Conservation (phyloP, 2,329 filamentous ascomycete species). For the Neodidymelliopsis sp. region DNA sequence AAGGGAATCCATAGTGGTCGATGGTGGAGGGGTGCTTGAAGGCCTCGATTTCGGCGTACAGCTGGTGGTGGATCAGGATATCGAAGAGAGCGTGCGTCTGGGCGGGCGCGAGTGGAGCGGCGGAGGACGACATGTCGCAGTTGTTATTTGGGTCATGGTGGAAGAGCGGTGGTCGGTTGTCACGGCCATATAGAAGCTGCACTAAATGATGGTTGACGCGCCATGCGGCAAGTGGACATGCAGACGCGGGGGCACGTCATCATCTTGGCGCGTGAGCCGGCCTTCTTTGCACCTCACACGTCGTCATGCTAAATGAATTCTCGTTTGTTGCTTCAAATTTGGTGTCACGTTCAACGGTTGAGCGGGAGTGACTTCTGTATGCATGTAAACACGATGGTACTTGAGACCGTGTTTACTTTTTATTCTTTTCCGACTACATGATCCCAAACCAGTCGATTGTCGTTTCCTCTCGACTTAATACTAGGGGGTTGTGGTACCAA, state of each 20-base stretch:
- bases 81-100: conserved; percentile 62
- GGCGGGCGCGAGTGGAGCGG: conserved; percentile 48
- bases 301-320: too few species aligned
- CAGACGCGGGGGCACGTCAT: conserved; percentile 15
- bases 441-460: too few species aligned
- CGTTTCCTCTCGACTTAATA: too few species aligned
- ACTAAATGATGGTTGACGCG: conserved; percentile 17
- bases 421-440: too few species aligned
- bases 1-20: conserved; percentile 73
- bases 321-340: too few species aligned
- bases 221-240: conserved; percentile 13
- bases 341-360: too few species aligned
- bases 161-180: conserved; percentile 13
- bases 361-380: too few species aligned
- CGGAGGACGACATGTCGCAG: conserved; percentile 9
- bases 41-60: conserved; percentile 71
- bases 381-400: too few species aligned
- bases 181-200: conserved; percentile 17
- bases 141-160: conserved; percentile 7
- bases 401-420: too few species aligned
- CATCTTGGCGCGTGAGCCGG: conserved; percentile 2
- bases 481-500: too few species aligned
- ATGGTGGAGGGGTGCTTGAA: conserved; percentile 74
- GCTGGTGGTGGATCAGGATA: conserved; percentile 62
- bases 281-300: not conserved